phyloP scores from a whole-genome alignment of 345 rosid species.

The Sisymbrium altissimum region DNA sequence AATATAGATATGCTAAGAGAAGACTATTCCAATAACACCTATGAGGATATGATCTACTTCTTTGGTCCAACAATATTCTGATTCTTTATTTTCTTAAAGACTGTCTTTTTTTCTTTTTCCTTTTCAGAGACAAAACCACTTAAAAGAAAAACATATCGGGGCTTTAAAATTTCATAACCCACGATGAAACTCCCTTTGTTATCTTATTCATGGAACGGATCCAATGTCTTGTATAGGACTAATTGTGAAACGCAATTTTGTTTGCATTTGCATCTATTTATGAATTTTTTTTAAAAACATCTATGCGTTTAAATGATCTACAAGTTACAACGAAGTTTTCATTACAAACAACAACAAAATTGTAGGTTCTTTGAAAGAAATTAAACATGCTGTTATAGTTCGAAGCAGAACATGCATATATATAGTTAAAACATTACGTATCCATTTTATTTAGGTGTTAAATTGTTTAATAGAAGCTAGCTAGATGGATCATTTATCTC shows the following conservation, averaged over 20 bases:
- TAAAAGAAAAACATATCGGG: background rate
- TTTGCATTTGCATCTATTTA: background rate
- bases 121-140: background rate
- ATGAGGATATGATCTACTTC: background rate
- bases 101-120: background rate
- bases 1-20: background rate
- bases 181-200: background rate
- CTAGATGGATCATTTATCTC: background rate
- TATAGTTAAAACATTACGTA: no score
- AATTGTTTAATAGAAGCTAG: no score
- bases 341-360: no score
- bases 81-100: background rate
- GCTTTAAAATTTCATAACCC: background rate
- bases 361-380: no score
- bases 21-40: background rate
- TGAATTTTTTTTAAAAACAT: background rate
- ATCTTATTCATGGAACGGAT: background rate
- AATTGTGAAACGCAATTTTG: background rate
- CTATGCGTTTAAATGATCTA: no score
- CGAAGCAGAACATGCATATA: no score
- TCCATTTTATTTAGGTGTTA: no score
- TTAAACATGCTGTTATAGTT: no score
- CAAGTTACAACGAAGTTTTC: no score
- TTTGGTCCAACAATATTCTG: conserved; percentile 8
- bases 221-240: background rate